Percentiles rank a stretch among this genome's conserved stretches.
These are phyloP conservation scores for Pseudogymnoascus pannorum DNA, from an alignment of 2,329 filamentous ascomycete genomes.

Conservation along the genomic window DNA sequence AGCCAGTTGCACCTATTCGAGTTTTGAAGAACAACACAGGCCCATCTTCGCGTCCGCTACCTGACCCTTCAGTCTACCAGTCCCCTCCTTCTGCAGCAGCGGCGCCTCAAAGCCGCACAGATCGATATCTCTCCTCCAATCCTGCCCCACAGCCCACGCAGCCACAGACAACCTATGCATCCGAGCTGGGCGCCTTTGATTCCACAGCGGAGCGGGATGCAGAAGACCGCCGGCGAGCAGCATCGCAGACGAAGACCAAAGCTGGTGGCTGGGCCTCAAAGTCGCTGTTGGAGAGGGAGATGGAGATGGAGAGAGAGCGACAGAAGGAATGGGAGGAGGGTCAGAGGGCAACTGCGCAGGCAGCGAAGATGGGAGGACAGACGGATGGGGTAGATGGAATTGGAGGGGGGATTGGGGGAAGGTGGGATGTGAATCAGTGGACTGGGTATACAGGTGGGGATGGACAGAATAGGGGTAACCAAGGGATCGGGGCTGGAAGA, in stretches of 20 bases:
- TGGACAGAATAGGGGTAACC: slow-evolving; percentile 58
- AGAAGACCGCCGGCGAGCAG: slow-evolving; percentile 41
- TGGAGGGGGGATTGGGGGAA: slow-evolving; percentile 58
- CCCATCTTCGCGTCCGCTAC: slow-evolving; percentile 32
- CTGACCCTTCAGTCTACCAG: slow-evolving; percentile 21
- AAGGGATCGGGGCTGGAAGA: slow-evolving; percentile 62
- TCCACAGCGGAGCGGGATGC: slow-evolving; percentile 40
- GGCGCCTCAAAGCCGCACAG: slow-evolving; percentile 35
- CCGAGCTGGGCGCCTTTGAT: slow-evolving; percentile 33
- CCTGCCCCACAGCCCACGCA: slow-evolving; percentile 33
- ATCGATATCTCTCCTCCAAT: slow-evolving; percentile 42
- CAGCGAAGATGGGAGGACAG: slow-evolving; percentile 41
- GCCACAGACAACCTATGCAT: slow-evolving; percentile 33
- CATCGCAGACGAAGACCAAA: slow-evolving; percentile 44
- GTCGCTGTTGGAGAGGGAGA: slow-evolving; percentile 50
- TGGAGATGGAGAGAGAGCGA: slow-evolving; percentile 52
- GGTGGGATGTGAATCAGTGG: slow-evolving; percentile 74
- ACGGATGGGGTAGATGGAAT: slow-evolving; percentile 50
- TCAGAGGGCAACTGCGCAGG: slow-evolving; percentile 56
- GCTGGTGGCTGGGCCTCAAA: slow-evolving; percentile 46
- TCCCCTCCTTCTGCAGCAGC: slow-evolving; percentile 15
- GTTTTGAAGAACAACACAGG: slow-evolving; percentile 28
- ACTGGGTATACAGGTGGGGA: slow-evolving; percentile 68
- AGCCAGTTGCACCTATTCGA: slow-evolving; percentile 23
- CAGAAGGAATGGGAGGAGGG: slow-evolving; percentile 65